phyloP scores from a whole-genome alignment of 1,284 basidiomycete genomes.

The Moesziomyces antarcticus region DNA sequence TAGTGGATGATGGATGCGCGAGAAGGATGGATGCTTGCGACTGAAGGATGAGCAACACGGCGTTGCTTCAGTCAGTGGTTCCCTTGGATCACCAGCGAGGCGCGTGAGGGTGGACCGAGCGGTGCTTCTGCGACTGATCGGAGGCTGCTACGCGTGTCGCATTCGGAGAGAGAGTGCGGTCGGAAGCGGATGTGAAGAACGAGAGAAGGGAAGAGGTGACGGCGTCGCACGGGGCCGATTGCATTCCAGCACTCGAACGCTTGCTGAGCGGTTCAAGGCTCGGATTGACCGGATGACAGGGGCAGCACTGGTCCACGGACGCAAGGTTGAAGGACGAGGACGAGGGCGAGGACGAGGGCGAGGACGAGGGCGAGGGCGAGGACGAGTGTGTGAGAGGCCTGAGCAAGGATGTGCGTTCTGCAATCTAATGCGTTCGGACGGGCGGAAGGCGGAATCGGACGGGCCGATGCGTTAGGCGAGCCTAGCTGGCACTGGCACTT shows the following conservation, averaged over 20 bases:
- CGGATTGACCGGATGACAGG: neutral
- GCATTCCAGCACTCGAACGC: neutral
- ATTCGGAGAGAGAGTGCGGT: neutral
- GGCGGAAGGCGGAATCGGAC: neutral
- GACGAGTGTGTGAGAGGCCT: too few species aligned
- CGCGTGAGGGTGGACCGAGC: conserved; percentile 3
- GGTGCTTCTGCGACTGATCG: conserved; percentile 9
- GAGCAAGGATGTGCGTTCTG: too few species aligned
- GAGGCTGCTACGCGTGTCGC: neutral
- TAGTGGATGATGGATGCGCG: neutral
- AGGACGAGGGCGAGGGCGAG: too few species aligned
- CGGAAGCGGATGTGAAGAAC: neutral
- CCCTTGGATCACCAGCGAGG: conserved; percentile 4
- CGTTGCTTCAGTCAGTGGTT: conserved; percentile 29
- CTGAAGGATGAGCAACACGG: conserved; percentile 8
- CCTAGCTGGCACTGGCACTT: neutral
- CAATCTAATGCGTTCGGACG: too few species aligned
- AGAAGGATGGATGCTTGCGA: neutral
- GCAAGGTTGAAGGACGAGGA: too few species aligned
- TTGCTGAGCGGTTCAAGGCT: neutral
- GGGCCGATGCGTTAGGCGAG: neutral
- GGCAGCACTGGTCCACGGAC: neutral
- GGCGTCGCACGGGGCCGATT: neutral
- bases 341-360: too few species aligned
- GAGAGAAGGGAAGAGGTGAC: neutral